phyloP scores from a whole-genome alignment of 768 basidiomycete genomes.

The Boletus sp. region DNA sequence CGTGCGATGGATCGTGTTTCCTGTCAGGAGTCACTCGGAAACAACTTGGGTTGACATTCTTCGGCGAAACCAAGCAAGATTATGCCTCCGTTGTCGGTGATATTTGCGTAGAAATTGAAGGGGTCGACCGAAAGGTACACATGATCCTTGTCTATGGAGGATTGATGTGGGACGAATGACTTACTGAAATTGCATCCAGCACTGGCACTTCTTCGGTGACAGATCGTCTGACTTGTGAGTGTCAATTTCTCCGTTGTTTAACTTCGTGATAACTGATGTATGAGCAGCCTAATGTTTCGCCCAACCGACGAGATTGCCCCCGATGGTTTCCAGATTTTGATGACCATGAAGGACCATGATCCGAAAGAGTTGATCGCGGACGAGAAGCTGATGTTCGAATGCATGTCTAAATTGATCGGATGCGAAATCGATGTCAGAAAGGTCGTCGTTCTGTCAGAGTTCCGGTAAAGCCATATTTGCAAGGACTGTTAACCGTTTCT shows the following conservation, averaged over 20 bases:
- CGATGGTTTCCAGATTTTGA: slow-evolving; percentile 22
- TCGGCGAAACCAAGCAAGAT: slow-evolving; percentile 37
- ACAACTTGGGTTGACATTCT: slow-evolving; percentile 40
- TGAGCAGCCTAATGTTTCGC: slow-evolving; percentile 7
- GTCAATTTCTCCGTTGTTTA: not conserved
- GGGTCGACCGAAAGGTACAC: slow-evolving; percentile 27
- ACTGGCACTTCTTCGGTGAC: slow-evolving; percentile 24
- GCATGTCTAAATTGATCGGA: slow-evolving; percentile 29
- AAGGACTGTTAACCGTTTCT: not conserved
- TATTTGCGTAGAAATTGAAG: slow-evolving; percentile 31
- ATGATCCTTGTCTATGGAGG: not conserved
- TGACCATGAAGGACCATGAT: slow-evolving; percentile 6
- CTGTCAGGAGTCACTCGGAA: slow-evolving; percentile 37
- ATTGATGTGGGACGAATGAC: not conserved
- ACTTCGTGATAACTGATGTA: not conserved
- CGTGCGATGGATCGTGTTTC: not conserved
- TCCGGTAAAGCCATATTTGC: slow-evolving; percentile 24
- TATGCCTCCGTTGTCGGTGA: slow-evolving; percentile 36
- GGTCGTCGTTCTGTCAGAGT: slow-evolving; percentile 25
- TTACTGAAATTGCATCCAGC: slow-evolving; percentile 6
- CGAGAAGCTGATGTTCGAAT: slow-evolving; percentile 28
- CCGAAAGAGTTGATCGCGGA: slow-evolving; percentile 17
- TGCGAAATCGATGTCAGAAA: slow-evolving; percentile 33
- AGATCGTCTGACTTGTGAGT: slow-evolving; percentile 6
- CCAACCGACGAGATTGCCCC: slow-evolving; percentile 17